Evolutionary conservation across 2,329 filamentous ascomycete species (phyloP), one percentile per base, ranked within the genome.

Genomic region (Talaromyces rugulosus): DNA sequence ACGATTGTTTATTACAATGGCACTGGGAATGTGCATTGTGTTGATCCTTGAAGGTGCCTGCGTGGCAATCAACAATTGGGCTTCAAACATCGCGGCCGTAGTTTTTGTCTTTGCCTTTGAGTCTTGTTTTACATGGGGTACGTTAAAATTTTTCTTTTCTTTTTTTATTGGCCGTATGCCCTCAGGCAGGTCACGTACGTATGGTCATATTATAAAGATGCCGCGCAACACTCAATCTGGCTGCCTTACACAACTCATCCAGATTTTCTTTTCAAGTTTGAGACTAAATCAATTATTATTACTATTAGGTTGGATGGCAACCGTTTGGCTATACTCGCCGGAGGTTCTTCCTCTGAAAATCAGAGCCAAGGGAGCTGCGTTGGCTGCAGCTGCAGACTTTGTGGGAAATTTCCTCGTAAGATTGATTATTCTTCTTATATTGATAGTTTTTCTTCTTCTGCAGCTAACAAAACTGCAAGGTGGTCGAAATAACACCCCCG

Each of bases 401-500:
- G 34, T 68, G 11, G 64, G 64, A 58, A 63, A 63, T 47, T 67
- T 64, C 34, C 53, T 67, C 12, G 56, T 58, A 33, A 44, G 42
- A 58, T 28, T 8, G 23, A 23, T 6, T 11, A 16, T 18, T 23
- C 23, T 9, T 52, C 5, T 9, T 30, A 62, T 58, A 8, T 55
- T 30, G n/a, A 23, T 40, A 3, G 33, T 23, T 27, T 5, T 7
- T 28, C 9, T 1, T 23, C 3, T 27, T 9, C 1, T 27, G 18
- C 23, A 5, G 23, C 44, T 47, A 27, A 47, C 11, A 27, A 27
- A 36, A 47, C 8, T 27, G 6, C n/a, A 27, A 58, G 56, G 65
- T 87, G 30, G 85, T 88, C 59, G 87, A 87, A 81, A 82, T 87
- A 64, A 87, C 85, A 0, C 85, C 85, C 0, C 76, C 86, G 2